Evolutionary conservation across 805 yeast species (phyloP).

Genomic region (Lipomyces sp.): DNA sequence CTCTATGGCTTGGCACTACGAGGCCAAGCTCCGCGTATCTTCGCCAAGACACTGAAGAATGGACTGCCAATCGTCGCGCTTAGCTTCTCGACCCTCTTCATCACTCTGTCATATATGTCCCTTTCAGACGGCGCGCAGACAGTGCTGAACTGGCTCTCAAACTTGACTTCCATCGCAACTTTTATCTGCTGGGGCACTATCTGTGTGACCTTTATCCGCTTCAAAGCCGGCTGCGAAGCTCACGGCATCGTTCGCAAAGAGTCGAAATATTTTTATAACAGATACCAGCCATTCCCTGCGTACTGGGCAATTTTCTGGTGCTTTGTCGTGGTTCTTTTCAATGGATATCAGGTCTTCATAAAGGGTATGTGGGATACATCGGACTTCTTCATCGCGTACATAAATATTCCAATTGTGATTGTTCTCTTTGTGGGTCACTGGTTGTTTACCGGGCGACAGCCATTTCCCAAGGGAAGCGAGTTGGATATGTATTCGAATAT

Average conservation of each 20-base stretch:
- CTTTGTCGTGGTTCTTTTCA: slow-evolving; percentile 58
- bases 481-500: slow-evolving; percentile 31
- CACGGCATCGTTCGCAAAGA: slow-evolving; percentile 56
- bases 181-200: slow-evolving; percentile 64
- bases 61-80: slow-evolving; percentile 76
- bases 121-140: slow-evolving; percentile 60
- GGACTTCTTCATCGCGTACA: slow-evolving; percentile 68
- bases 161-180: slow-evolving; percentile 72
- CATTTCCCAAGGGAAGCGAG: slow-evolving; percentile 22
- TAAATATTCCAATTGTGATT: slow-evolving; percentile 67
- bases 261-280: slow-evolving; percentile 56
- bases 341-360: slow-evolving; percentile 73
- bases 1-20: slow-evolving; percentile 71
- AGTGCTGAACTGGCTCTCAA: slow-evolving; percentile 74
- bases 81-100: slow-evolving; percentile 58
- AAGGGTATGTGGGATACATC: slow-evolving; percentile 68
- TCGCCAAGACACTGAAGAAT: slow-evolving; percentile 61
- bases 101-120: slow-evolving; percentile 46
- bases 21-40: slow-evolving; percentile 74
- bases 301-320: slow-evolving; percentile 55
- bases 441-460: slow-evolving; percentile 19
- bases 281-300: slow-evolving; percentile 65
- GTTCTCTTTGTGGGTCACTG: slow-evolving; percentile 36
- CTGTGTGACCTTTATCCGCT: slow-evolving; percentile 62
- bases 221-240: slow-evolving; percentile 60